Conservation (phyloP, 352 stramenopile species). For the Phytophthora melonis region DNA sequence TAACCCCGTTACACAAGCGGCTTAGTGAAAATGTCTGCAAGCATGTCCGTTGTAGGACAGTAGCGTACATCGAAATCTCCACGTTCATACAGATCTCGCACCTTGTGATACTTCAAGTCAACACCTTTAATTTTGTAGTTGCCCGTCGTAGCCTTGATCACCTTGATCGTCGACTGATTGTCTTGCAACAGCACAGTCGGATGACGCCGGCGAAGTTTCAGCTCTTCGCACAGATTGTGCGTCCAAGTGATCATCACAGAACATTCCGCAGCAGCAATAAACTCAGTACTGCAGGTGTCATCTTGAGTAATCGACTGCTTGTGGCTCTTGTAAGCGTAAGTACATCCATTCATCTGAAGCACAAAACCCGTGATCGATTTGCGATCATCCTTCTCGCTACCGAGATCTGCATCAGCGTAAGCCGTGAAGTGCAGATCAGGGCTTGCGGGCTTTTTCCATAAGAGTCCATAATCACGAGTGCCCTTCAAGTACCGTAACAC, state of each 20-base stretch:
- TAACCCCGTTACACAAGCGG: neutral
- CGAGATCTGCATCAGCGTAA: conserved; percentile 20
- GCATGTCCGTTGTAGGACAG: conserved; percentile 19
- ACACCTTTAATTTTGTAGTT: conserved; percentile 1
- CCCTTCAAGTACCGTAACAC: conserved; percentile 6
- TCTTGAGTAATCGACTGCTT: conserved; percentile 9
- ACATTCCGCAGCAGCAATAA: neutral
- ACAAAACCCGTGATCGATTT: conserved; percentile 10
- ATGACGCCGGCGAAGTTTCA: neutral
- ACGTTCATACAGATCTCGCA: conserved; percentile 9
- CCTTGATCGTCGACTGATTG: conserved; percentile 20
- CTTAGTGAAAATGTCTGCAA: conserved; percentile 24
- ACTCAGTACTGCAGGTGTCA: conserved; percentile 9
- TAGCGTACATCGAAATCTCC: conserved; percentile 17
- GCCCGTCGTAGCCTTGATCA: conserved; percentile 6
- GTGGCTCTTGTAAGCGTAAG: conserved; percentile 19
- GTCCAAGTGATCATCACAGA: neutral
- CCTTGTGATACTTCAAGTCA: too few relatives aligned
- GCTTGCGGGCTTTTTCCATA: conserved; percentile 5
- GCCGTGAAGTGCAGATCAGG: conserved; percentile 17
- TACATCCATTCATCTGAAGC: conserved; percentile 2
- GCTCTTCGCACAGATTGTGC: conserved; percentile 13
- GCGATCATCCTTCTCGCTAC: conserved; percentile 19
- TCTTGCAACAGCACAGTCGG: conserved; percentile 21
- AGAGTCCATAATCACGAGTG: conserved; percentile 10